Conservation (phyloP, 345 rosid genomes). For the Citrus sp. region DNA sequence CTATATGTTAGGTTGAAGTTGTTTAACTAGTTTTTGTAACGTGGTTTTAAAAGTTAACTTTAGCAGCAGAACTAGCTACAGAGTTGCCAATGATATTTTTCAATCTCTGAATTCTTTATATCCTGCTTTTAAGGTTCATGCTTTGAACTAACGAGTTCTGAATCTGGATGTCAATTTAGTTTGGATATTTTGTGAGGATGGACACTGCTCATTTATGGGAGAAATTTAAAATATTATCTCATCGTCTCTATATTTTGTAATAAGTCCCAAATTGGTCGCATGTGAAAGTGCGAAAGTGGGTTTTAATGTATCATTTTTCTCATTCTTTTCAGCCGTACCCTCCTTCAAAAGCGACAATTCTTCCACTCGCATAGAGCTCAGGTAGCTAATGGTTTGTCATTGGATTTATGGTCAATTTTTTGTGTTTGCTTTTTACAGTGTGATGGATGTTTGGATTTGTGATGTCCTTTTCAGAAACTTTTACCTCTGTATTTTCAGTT, state of each 20-base stretch:
- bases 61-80: neutral
- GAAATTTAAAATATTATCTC: neutral
- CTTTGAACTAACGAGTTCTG: neutral
- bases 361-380: constrained; percentile 99
- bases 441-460: neutral
- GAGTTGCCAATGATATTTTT: neutral
- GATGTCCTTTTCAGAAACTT: neutral
- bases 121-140: neutral
- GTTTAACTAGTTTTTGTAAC: neutral
- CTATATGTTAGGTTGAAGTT: neutral
- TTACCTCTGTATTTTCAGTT: neutral
- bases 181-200: neutral
- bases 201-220: neutral
- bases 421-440: neutral
- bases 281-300: neutral
- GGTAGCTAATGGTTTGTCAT: constrained; percentile 40
- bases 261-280: neutral
- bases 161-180: neutral
- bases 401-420: neutral
- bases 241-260: neutral
- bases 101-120: neutral
- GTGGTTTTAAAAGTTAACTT: neutral
- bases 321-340: constrained; percentile 58
- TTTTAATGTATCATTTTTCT: constrained; percentile 17
- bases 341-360: constrained; percentile 87